Conservation (phyloP, 148 eudicot genomes). For the Salicornia ramosissima region DNA sequence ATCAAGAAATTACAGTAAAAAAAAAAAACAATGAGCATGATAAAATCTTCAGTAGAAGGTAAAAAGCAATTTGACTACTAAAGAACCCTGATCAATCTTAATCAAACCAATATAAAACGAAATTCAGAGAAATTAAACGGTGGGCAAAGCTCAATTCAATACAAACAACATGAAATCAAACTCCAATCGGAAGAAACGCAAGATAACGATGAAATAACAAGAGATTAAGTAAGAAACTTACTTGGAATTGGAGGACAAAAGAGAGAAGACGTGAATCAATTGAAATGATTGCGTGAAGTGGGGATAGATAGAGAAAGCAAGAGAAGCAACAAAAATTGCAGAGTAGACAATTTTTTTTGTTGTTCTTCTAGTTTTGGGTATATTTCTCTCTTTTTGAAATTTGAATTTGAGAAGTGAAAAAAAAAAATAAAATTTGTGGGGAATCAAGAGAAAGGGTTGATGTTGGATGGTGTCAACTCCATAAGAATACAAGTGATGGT, state of each 20-base stretch:
- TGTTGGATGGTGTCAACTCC: not conserved
- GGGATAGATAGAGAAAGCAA: slow-evolving; percentile 7
- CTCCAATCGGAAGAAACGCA: not conserved
- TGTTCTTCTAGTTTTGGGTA: no score
- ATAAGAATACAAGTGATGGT: not conserved
- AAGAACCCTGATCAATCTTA: slow-evolving; percentile 16
- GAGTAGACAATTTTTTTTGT: no score
- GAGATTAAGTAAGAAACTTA: not conserved
- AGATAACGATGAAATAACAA: not conserved
- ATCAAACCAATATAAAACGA: not conserved
- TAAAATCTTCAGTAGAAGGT: slow-evolving; percentile 3
- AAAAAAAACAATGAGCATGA: slow-evolving; percentile 10
- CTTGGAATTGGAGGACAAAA: not conserved
- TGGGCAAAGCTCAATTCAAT: slow-evolving; percentile 3
- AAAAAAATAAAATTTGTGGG: not conserved
- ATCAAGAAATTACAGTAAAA: slow-evolving; percentile 6
- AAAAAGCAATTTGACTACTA: not conserved
- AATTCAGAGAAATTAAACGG: slow-evolving; percentile 2
- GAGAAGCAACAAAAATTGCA: not conserved
- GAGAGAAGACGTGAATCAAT: slow-evolving; percentile 22
- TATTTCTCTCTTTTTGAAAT: no score
- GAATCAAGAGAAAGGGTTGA: not conserved
- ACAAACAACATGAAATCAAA: not conserved
- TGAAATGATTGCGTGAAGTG: slow-evolving; percentile 28
- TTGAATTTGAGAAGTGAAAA: no score